Evolutionary conservation across 2,329 filamentous ascomycete species (phyloP).

Genomic region (Aureobasidium namibiae): DNA sequence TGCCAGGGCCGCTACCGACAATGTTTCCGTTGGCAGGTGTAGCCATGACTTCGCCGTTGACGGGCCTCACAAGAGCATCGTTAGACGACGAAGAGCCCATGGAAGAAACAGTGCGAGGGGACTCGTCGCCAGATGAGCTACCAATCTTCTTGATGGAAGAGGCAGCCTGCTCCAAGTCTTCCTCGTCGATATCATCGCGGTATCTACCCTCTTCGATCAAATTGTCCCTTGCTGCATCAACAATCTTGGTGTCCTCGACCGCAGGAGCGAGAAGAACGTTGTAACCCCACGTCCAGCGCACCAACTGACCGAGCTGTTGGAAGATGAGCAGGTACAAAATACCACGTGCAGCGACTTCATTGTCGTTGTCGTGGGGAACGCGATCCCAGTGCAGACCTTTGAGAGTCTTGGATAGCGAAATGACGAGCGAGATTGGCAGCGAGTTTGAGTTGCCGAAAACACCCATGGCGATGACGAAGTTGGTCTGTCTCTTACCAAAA

Average conservation of each 20-base stretch:
- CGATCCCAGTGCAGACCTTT: conserved; percentile 89
- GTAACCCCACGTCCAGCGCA: conserved; percentile 98
- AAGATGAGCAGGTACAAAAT: conserved; percentile 96
- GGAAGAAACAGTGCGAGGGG: conserved; percentile 29
- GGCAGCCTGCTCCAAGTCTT: conserved; percentile 35
- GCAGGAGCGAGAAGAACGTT: conserved; percentile 87
- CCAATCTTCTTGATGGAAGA: conserved; percentile 21
- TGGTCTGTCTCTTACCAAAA: conserved; percentile 76
- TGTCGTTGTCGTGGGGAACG: conserved; percentile 85
- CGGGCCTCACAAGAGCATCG: conserved; percentile 23
- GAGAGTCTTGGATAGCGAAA: conserved; percentile 87
- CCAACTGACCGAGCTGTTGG: conserved; percentile 89
- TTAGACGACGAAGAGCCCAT: conserved; percentile 18
- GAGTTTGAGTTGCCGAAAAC: conserved; percentile 98
- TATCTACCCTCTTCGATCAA: conserved; percentile 46
- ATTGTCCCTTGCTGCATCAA: conserved; percentile 37
- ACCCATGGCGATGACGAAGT: conserved; percentile 96
- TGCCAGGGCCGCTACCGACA: conserved; percentile 30
- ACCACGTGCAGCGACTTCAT: conserved; percentile 85
- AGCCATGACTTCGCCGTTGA: conserved; percentile 25
- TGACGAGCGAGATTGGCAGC: conserved; percentile 87
- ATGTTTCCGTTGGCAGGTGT: conserved; percentile 44
- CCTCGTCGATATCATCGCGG: conserved; percentile 37
- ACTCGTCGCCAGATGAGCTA: conserved; percentile 40
- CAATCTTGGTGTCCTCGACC: conserved; percentile 56